Percentiles rank a stretch among this genome's conserved stretches.
Evolutionary conservation across 2,329 filamentous ascomycete genomes (phyloP).

Genomic region (Fusarium nelsonii): DNA sequence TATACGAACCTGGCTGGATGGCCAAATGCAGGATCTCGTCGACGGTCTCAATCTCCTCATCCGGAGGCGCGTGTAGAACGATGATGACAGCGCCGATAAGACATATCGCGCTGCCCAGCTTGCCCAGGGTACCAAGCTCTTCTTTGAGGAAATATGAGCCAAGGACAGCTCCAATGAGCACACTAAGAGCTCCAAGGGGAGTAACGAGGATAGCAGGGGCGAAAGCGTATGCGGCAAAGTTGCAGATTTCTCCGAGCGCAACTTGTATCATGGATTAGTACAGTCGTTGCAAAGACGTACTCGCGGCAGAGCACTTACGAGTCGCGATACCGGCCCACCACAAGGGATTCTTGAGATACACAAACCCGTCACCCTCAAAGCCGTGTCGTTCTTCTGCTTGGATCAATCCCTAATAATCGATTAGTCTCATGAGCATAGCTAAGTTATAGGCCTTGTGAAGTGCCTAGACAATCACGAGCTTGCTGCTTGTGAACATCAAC

Average conservation of each 20-base stretch:
- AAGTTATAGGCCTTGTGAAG: neutral
- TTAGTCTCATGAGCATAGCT: slow-evolving; percentile 23
- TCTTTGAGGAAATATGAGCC: slow-evolving; percentile 96
- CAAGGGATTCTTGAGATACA: slow-evolving; percentile 92
- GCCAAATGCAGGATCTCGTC: slow-evolving; percentile 93
- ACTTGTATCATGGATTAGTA: slow-evolving; percentile 65
- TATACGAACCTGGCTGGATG: slow-evolving; percentile 80
- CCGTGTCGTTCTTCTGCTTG: slow-evolving; percentile 92
- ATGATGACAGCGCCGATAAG: slow-evolving; percentile 97
- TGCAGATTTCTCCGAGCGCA: slow-evolving; percentile 92
- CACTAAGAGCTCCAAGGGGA: slow-evolving; percentile 90
- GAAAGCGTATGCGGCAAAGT: slow-evolving; percentile 98
- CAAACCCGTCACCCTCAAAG: slow-evolving; percentile 95
- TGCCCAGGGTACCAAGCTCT: slow-evolving; percentile 88
- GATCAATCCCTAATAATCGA: slow-evolving; percentile 76
- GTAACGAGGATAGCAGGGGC: slow-evolving; percentile 99
- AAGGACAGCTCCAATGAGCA: slow-evolving; percentile 93
- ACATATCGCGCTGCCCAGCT: slow-evolving; percentile 95
- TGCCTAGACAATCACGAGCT: neutral
- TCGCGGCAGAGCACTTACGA: slow-evolving; percentile 69
- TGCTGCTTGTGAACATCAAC: neutral
- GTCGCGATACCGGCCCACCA: slow-evolving; percentile 98
- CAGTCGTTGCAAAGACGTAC: neutral
- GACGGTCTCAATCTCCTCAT: slow-evolving; percentile 90
- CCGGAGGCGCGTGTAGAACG: slow-evolving; percentile 94